phyloP scores from a whole-genome alignment of 2,329 filamentous ascomycete genomes.

The Fusarium armeniacum region DNA sequence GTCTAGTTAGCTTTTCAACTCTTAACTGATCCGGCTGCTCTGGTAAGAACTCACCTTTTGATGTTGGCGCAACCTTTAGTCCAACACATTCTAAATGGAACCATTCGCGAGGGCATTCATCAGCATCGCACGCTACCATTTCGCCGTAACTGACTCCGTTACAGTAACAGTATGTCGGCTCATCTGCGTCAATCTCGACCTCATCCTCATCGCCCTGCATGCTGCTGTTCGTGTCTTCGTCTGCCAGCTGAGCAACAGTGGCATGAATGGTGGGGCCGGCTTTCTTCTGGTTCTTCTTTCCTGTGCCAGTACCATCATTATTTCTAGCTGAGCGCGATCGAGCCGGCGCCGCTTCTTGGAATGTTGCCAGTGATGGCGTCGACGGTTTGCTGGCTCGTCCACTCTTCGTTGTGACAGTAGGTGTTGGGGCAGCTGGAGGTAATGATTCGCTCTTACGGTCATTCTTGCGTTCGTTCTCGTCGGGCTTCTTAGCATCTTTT shows the following conservation, averaged over 20 bases:
- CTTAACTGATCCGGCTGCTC: background rate
- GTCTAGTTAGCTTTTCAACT: slow-evolving; percentile 49
- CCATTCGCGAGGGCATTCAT: slow-evolving; percentile 82
- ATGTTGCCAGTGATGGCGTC: slow-evolving; percentile 71
- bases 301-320: slow-evolving; percentile 57
- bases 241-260: slow-evolving; percentile 54
- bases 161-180: slow-evolving; percentile 84
- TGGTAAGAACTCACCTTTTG: slow-evolving; percentile 72
- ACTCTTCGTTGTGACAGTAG: slow-evolving; percentile 72
- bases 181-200: slow-evolving; percentile 76
- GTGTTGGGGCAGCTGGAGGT: slow-evolving; percentile 56
- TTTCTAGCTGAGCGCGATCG: slow-evolving; percentile 69
- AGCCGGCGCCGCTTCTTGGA: slow-evolving; percentile 69
- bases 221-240: slow-evolving; percentile 61
- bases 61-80: slow-evolving; percentile 81
- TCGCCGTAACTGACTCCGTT: slow-evolving; percentile 85
- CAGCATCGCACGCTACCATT: slow-evolving; percentile 85
- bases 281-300: slow-evolving; percentile 73
- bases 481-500: slow-evolving; percentile 60
- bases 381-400: slow-evolving; percentile 76
- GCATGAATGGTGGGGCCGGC: slow-evolving; percentile 58
- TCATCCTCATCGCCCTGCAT: slow-evolving; percentile 58
- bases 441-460: slow-evolving; percentile 63
- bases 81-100: slow-evolving; percentile 88
- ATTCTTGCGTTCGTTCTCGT: slow-evolving; percentile 55